Evolutionary conservation across 495 filamentous ascomycete genomes (phyloP), one percentile per base, ranked within the genome.

Genomic region (Bacidia gigantensis): DNA sequence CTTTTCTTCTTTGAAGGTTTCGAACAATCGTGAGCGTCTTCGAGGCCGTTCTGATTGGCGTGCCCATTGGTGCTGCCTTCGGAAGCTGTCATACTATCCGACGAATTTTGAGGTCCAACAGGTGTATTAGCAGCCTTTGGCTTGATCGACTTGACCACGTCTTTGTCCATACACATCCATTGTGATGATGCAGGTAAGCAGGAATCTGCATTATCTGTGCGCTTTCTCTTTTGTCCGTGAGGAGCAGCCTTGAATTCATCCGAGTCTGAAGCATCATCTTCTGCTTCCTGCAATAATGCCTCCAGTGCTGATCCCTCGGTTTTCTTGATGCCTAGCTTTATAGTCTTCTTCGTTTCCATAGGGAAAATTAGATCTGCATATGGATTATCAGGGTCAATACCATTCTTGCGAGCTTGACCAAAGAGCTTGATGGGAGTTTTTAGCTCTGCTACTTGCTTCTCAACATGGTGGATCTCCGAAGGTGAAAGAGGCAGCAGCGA

Each of bases 401-500:
- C 46, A 10, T 26, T 35, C 2, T 29, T 45, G n/a, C 21, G n/a
- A 18, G 41, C 46, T 2, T 72, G 58, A 3, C 78, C 80, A 60
- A 87, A 87, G 0, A 89, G 54, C 47, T 71, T 66, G 61, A 83
- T 75, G 2, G 76, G 71, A 2, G 41, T 60, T 45, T 69, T 50
- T 12, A 89, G 60, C 46, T 54, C 56, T 5, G 81, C 77, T 63
- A 81, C 80, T 59, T 84, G 77, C 29, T 49, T 55, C 7, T 65
- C 67, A 14, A 64, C 53, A 21, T 73, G 72, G 18, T 65, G 32
- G 14, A 46, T 50, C 48, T 78, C 74, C 11, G 66, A 64, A 11
- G 62, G 61, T 0, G 66, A 61, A 56, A 93, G 70, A 0, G 74
- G 71, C 3, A 87, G 62, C 51, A 90, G 83, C 24, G 69, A 66